These are phyloP conservation scores for Oryza meyeriana DNA, from an alignment of 176 grass and related monocot species.

Conservation along the genomic window DNA sequence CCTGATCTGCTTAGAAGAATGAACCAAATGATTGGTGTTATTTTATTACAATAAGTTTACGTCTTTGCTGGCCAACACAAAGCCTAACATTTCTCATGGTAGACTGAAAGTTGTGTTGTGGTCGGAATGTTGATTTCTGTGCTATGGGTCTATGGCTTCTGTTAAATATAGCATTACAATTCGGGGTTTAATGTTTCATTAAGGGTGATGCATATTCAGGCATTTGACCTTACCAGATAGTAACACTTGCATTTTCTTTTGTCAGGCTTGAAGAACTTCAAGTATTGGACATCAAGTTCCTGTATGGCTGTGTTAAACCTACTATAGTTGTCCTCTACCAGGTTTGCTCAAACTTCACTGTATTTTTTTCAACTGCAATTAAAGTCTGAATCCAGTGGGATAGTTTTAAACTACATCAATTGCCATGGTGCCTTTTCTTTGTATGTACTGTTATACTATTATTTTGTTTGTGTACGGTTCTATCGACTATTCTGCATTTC, in stretches of 20 bases:
- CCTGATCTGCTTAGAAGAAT: slow-evolving; percentile 12
- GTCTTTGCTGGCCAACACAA: background rate
- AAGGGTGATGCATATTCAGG: background rate
- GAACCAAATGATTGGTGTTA: background rate
- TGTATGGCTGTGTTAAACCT: slow-evolving; percentile 87
- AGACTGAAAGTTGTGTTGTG: background rate
- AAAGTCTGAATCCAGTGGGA: background rate
- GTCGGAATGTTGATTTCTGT: slow-evolving; percentile 3
- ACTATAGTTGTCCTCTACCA: slow-evolving; percentile 92
- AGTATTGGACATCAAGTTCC: slow-evolving; percentile 96
- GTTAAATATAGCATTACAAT: background rate
- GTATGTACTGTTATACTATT: background rate
- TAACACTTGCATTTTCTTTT: slow-evolving; percentile 25
- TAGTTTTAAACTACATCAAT: slow-evolving; percentile 15
- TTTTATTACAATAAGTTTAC: background rate
- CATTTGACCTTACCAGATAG: background rate
- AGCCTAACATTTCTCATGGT: background rate
- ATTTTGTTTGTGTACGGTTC: background rate
- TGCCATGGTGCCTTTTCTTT: slow-evolving; percentile 2
- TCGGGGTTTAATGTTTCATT: background rate
- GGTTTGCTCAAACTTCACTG: slow-evolving; percentile 43
- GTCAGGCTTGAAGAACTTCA: slow-evolving; percentile 96
- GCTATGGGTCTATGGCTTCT: background rate
- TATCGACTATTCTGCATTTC: background rate
- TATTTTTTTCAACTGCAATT: background rate